phyloP scores from a whole-genome alignment of 306 rosid species.

The Oemleria cerasiformis region DNA sequence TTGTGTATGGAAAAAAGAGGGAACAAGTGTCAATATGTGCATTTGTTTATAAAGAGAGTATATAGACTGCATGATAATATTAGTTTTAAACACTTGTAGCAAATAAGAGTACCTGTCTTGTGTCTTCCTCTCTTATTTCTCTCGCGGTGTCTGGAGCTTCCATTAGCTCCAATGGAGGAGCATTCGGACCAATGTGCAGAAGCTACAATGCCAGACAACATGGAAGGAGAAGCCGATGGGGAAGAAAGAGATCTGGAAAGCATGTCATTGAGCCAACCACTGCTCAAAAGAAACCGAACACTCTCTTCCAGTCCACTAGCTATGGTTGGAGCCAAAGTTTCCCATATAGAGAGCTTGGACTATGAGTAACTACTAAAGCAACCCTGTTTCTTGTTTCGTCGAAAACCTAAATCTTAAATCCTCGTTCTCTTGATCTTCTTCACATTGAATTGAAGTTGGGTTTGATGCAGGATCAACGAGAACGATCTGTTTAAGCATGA shows the following conservation, averaged over 20 bases:
- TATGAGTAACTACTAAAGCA: constrained; percentile 46
- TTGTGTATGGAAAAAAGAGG: neutral
- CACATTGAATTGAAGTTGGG: constrained; percentile 2
- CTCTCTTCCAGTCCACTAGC: constrained; percentile 76
- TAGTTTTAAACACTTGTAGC: neutral
- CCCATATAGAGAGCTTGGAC: constrained; percentile 80
- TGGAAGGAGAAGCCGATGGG: constrained; percentile 42
- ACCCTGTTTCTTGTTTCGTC: neutral
- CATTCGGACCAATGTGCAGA: constrained; percentile 26
- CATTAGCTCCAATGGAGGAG: constrained; percentile 46
- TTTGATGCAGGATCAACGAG: constrained; percentile 77
- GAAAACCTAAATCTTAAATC: neutral
- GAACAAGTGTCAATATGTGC: neutral
- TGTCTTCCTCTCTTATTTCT: neutral
- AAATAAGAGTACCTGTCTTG: neutral
- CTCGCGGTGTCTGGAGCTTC: constrained; percentile 11
- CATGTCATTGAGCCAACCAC: constrained; percentile 48
- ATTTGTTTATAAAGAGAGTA: neutral
- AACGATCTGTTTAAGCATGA: constrained; percentile 86
- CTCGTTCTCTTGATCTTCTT: neutral
- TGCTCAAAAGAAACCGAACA: constrained; percentile 64
- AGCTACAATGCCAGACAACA: constrained; percentile 20
- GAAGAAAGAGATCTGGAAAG: constrained; percentile 70
- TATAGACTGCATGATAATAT: neutral
- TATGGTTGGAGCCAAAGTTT: constrained; percentile 72